Evolutionary conservation across 805 yeast species (phyloP), one percentile per base, ranked within the genome.

Genomic region (Saccharomycopsis fibuligera): DNA sequence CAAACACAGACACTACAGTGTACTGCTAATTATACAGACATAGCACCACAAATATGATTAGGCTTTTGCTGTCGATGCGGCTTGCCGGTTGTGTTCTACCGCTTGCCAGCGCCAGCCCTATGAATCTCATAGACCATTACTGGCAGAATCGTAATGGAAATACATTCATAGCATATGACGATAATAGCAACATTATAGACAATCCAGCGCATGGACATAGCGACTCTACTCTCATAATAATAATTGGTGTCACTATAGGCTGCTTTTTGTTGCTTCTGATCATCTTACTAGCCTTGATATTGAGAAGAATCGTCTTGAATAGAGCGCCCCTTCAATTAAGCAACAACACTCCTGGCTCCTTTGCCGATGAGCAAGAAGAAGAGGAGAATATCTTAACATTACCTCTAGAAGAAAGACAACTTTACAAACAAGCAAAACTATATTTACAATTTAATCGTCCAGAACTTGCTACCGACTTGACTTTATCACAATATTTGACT

Each of bases 401-500:
- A 14, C 37, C 47, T 10, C 59, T 65, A 1, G 66, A 64, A 47
- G 70, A 68, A 46, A 70, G 65, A 48, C 64, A 65, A 38, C 62
- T 62, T 43, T 72, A 70, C 51, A 59, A 62, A 43, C 67, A 66
- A 46, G 76, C 70, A 5, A 70, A 69, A 54, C 66, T 65, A 33
- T 60, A 56, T 46, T 45, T 67, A n/a, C 63, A 56, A 50, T 60
- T 60, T 31, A 63, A 67, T 52, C 72, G 73, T 2, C 79, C 79
- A 9, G 70, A 73, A 5, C 62, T 78, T 0, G 75, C 62, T 38
- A 59, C 66, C 16, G 63, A 62, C 4, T 51, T 60, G 3, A 55
- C 64, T 1, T 65, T 83, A 35, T 73, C 84, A 25, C 90, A 85
- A 62, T 72, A 72, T 53, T 65, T 82, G 62, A 62, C 73, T 19